Base-by-base conservation (phyloP, 495 filamentous ascomycete species). In the Immersiella caudata region DNA sequence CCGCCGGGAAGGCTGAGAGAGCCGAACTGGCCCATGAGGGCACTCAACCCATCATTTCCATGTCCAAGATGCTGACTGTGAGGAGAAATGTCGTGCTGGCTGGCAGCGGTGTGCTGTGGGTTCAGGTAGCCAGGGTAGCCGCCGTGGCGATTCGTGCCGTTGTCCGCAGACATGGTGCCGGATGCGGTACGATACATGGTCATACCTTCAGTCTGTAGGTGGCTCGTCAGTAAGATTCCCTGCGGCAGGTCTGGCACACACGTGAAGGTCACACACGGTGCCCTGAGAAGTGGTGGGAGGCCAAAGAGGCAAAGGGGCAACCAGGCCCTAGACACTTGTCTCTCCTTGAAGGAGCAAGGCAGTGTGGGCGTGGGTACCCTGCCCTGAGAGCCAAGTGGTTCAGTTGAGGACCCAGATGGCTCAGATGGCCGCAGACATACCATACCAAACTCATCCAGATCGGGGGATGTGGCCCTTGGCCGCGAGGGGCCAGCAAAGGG, bases 1-100 rank as follows among this genome's bases (percentile, higher is more conserved):
- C 70, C 73, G 22, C 62, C 20, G 12, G 79, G 76, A 12, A 84
- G 64, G 25, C 62, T 68, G 24, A 84, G 67, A n/a, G 72, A 70
- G 60, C 76, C 73, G 72, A 84, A 83, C 22, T 80, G 79, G 29
- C 65, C 79, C 70, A 79, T 71, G 5, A 80, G 70, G 6, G 73
- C 68, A n/a, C 71, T 69, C 46, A 77, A 67, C 22, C 50, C 62
- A 40, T 65, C 63, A 62, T 69, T 67, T 75, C 74, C 25, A 65
- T 74, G 71, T 21, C 67, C 72, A 46, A 71, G 56, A 8, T 77
- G 74, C 60, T 75, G 73, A 9, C 70, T 68, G 64, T 77, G 75
- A 1, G 71, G 40, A 4, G 66, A 60, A 1, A 49, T 49, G 46
- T 75, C 73, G 55, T 76, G 74, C 52, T 75, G 75, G 29, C 24